Evolutionary conservation across 768 basidiomycete species (phyloP), one percentile per base, ranked within the genome.

Genomic region (Hemileccinum impolitum): DNA sequence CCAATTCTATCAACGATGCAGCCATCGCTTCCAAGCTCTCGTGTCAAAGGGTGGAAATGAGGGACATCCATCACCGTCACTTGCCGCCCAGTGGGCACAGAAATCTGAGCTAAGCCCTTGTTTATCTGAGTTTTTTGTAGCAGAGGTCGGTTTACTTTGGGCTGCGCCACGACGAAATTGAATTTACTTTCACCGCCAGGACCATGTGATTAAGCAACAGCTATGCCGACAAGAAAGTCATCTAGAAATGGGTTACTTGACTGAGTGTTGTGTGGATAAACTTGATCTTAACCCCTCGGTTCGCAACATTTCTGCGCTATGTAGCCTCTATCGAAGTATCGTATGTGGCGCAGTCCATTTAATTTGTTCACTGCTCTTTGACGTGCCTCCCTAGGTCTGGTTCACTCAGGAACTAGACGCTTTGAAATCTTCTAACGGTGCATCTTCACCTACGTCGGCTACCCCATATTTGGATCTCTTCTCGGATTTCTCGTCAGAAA

Each of bases 1-100:
- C 35, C 94, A 96, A 66, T 96, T 95, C 63, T 97, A 97, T 60
- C 92, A 96, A 63, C 82, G 88, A 23, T 97, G 93, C 57, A 92
- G 90, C 56, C 87, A 93, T 60, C 78, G 84, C 34, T 96, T 91
- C 65, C 87, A 92, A 53, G 79, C 81, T 61, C 71, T 90, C 30
- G 84, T 87, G 12, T 74, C 80, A 3, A 59, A 63, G 30, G 56
- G 55, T n/a, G 72, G 69, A 15, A 36, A 60, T 14, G 66, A 66
- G 31, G 80, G 80, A 50, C 64, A 78, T 44, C 45, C 52, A 25
- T 67, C 72, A 40, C 55, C 87, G 19, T 72, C 79, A n/a, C 62
- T 85, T 40, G 75, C 84, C 47, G 80, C 87, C 41, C 76, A 85
- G 41, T 96, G 92, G 94, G 88, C 92, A 1, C 94, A 95, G 63